Evolutionary conservation across 352 stramenopile species (phyloP).

Genomic region (Globisporangium abappressorium): DNA sequence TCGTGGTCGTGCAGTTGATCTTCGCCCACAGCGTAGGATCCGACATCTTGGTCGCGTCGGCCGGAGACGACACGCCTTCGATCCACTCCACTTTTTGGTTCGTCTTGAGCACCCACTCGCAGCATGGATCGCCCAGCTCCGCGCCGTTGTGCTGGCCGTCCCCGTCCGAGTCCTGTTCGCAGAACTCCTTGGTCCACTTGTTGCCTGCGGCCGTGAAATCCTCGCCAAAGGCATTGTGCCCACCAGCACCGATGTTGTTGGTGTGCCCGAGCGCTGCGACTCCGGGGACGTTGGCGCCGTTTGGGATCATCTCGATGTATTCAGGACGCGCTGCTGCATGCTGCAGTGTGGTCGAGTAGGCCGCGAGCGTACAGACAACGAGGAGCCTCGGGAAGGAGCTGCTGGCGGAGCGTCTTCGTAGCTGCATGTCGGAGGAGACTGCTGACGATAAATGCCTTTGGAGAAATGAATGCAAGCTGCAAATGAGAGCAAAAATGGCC

Average conservation of each 20-base stretch:
- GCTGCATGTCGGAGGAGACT: background rate
- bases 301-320: slow-evolving; percentile 27
- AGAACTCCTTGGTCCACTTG: slow-evolving; percentile 33
- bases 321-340: background rate
- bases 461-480: background rate
- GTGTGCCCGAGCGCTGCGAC: slow-evolving; percentile 29
- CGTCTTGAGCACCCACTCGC: slow-evolving; percentile 20
- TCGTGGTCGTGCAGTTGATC: slow-evolving; percentile 15
- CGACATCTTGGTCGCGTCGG: slow-evolving; percentile 21
- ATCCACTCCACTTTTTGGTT: slow-evolving; percentile 21
- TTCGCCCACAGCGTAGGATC: slow-evolving; percentile 21
- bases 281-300: slow-evolving; percentile 30
- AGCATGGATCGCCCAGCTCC: slow-evolving; percentile 63
- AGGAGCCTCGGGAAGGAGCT: background rate
- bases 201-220: slow-evolving; percentile 26
- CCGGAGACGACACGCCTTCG: slow-evolving; percentile 22
- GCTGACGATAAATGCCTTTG: background rate
- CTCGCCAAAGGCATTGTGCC: slow-evolving; percentile 25
- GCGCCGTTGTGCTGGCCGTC: slow-evolving; percentile 57
- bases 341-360: background rate
- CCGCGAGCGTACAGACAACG: background rate
- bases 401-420: background rate
- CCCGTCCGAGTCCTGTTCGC: slow-evolving; percentile 30
- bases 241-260: slow-evolving; percentile 17
- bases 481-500: background rate